Evolutionary conservation across 305 asterid genomes (phyloP).

Genomic region (Nicotiana rustica): DNA sequence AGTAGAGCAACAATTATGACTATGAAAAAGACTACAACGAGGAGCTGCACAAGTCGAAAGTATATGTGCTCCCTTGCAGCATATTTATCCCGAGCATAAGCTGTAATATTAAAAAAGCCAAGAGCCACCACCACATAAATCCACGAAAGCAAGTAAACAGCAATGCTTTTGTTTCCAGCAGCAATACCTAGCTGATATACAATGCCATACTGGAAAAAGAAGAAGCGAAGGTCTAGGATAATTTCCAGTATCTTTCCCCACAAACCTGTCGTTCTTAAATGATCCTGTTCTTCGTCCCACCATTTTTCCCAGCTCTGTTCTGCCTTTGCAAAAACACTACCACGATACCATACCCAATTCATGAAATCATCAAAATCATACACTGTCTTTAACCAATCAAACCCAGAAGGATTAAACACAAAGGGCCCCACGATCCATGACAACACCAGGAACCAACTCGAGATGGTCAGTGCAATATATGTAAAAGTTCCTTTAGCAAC

Average conservation of each 20-base stretch:
- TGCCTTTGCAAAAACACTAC: constrained; percentile 79
- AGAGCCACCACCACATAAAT: constrained; percentile 61
- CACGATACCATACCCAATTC: constrained; percentile 86
- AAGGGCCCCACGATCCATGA: constrained; percentile 93
- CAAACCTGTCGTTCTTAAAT: constrained; percentile 81
- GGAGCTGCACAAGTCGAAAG: constrained; percentile 76
- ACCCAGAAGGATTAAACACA: constrained; percentile 84
- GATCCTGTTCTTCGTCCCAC: constrained; percentile 97
- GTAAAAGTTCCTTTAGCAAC: constrained; percentile 42
- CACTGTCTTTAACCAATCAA: constrained; percentile 90
- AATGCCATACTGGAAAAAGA: constrained; percentile 76
- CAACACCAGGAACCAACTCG: constrained; percentile 90
- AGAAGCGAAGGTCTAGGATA: constrained; percentile 64
- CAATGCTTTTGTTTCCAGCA: constrained; percentile 61
- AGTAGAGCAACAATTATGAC: constrained; percentile 64
- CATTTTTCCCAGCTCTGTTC: constrained; percentile 97
- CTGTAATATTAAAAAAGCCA: constrained; percentile 52
- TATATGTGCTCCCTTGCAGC: constrained; percentile 72
- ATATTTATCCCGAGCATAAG: constrained; percentile 66
- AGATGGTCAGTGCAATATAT: constrained; percentile 72
- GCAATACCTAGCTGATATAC: constrained; percentile 70
- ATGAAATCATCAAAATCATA: constrained; percentile 89
- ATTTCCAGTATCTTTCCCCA: constrained; percentile 66
- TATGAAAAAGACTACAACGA: constrained; percentile 58
- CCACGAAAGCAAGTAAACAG: constrained; percentile 76